phyloP scores from a whole-genome alignment of 176 grass and related monocot genomes.

The Poa pratensis region DNA sequence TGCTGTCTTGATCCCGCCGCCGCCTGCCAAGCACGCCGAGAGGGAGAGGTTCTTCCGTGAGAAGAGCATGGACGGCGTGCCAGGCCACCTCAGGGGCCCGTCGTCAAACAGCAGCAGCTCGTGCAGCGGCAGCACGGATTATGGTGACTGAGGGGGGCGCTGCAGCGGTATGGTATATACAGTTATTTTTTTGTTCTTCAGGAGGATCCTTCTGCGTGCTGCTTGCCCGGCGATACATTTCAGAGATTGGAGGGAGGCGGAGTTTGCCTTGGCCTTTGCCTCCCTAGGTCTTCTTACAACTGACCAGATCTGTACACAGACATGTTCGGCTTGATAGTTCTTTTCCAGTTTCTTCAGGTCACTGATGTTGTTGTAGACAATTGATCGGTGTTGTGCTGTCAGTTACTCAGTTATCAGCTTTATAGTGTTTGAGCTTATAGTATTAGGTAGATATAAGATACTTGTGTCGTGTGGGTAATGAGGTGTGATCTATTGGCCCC shows the following conservation, averaged over 20 bases:
- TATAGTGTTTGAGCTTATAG: slow-evolving; percentile 23
- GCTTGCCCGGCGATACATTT: slow-evolving; percentile 39
- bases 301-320: slow-evolving; percentile 53
- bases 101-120: slow-evolving; percentile 79
- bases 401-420: slow-evolving; percentile 14
- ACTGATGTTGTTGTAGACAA: slow-evolving; percentile 32
- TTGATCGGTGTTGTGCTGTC: slow-evolving; percentile 17
- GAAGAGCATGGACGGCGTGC: slow-evolving; percentile 63
- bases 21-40: slow-evolving; percentile 68
- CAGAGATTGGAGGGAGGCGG: not conserved
- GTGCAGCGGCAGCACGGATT: slow-evolving; percentile 84
- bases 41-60: slow-evolving; percentile 84
- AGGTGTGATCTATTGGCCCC: not conserved
- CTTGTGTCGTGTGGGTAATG: slow-evolving; percentile 27
- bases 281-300: slow-evolving; percentile 19
- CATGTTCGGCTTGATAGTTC: slow-evolving; percentile 46
- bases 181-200: slow-evolving; percentile 36
- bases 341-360: slow-evolving; percentile 11
- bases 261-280: slow-evolving; percentile 27
- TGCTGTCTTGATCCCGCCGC: slow-evolving; percentile 62
- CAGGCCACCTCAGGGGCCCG: slow-evolving; percentile 62
- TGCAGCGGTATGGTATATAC: slow-evolving; percentile 30
- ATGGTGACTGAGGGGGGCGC: slow-evolving; percentile 50
- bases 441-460: slow-evolving; percentile 24
- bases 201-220: not conserved